Evolutionary conservation across 805 yeast genomes (phyloP).

Genomic region (Kuraishia floccosa): DNA sequence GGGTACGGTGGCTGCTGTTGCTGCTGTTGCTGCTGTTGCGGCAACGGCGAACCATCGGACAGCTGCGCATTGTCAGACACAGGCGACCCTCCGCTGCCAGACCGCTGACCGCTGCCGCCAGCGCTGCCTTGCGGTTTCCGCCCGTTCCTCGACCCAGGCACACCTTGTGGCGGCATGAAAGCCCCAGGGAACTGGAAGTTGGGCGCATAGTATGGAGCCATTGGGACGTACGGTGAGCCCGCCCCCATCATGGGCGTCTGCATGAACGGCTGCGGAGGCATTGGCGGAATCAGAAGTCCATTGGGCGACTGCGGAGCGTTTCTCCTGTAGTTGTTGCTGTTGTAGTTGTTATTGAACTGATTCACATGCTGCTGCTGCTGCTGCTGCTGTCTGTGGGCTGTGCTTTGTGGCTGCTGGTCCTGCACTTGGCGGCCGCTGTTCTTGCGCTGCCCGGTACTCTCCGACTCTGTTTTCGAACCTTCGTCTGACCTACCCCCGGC

Average conservation of each 20-base stretch:
- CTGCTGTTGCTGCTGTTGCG: background rate
- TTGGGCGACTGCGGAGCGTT: background rate
- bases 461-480: too few relatives aligned
- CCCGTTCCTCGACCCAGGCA: background rate
- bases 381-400: background rate
- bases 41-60: too few relatives aligned
- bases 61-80: too few relatives aligned
- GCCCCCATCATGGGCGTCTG: background rate
- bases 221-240: background rate
- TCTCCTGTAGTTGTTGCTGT: slow-evolving; percentile 1
- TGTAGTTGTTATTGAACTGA: slow-evolving; percentile 2
- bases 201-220: slow-evolving; percentile 1
- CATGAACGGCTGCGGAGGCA: background rate
- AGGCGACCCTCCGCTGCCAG: too few relatives aligned
- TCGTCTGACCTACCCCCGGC: too few relatives aligned
- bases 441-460: too few relatives aligned
- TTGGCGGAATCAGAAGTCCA: background rate
- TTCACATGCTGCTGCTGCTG: background rate
- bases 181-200: slow-evolving; percentile 1
- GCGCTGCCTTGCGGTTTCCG: too few relatives aligned
- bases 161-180: background rate
- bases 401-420: background rate
- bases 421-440: background rate
- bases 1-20: slow-evolving; percentile 1
- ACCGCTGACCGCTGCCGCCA: too few relatives aligned